Conservation (phyloP, 768 basidiomycete species). For the Trametes coccinea region DNA sequence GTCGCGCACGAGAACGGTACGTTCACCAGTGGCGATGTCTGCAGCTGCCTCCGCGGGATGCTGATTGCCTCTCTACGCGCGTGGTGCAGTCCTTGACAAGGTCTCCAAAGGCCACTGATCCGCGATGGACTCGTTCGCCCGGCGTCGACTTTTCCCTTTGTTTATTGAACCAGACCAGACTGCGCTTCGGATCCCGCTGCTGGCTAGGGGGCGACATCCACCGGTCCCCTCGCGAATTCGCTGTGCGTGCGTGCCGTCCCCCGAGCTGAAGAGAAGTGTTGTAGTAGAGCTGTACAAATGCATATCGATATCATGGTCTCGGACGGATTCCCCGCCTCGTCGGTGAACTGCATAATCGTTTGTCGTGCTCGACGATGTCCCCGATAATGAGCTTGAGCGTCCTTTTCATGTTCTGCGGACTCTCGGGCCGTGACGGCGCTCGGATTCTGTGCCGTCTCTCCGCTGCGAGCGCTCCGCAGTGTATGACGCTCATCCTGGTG, state of each 20-base stretch:
- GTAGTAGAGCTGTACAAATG: constrained; percentile 29
- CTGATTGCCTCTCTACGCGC: background rate
- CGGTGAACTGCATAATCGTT: background rate
- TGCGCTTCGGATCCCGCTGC: constrained; percentile 9
- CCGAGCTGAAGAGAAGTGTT: constrained; percentile 27
- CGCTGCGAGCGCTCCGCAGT: background rate
- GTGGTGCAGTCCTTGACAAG: constrained; percentile 30
- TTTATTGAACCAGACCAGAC: constrained; percentile 14
- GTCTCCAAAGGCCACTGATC: constrained; percentile 27
- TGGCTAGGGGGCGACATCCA: constrained; percentile 11
- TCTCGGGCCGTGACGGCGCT: no score
- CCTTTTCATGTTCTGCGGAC: no score
- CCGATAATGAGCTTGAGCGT: background rate
- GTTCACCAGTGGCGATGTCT: constrained; percentile 27
- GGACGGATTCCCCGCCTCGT: background rate
- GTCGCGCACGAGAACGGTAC: constrained; percentile 69
- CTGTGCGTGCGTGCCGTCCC: background rate
- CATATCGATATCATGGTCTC: constrained; percentile 14
- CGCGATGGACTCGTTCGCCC: background rate
- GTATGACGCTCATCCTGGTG: background rate
- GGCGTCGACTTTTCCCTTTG: constrained; percentile 10
- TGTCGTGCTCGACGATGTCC: background rate
- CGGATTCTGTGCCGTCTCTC: background rate
- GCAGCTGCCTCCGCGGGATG: background rate
- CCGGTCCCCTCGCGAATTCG: constrained; percentile 7